Percentiles rank a stretch among this genome's conserved stretches.
phyloP scores from a whole-genome alignment of 148 eudicot species.

The Gaultheria prostrata region DNA sequence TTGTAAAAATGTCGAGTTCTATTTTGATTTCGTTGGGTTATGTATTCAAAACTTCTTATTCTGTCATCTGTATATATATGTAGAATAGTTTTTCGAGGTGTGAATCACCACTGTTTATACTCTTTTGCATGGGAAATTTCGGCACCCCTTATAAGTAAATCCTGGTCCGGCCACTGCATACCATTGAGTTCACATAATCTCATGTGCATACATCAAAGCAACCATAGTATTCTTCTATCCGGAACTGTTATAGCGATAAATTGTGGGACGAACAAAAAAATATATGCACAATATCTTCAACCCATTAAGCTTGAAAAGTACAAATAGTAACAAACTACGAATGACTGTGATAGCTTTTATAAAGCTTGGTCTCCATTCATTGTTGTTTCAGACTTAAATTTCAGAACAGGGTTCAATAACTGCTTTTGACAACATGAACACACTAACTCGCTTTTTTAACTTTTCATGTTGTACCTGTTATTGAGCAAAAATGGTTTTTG shows the following conservation, averaged over 20 bases:
- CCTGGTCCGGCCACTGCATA: too few species aligned
- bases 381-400: neutral
- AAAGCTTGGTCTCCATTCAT: neutral
- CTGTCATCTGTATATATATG: too few species aligned
- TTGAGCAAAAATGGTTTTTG: neutral
- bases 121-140: too few species aligned
- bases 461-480: neutral
- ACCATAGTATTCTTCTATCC: neutral
- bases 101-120: too few species aligned
- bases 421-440: neutral
- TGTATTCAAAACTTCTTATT: too few species aligned
- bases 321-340: neutral
- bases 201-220: neutral
- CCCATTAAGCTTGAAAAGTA: neutral
- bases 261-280: too few species aligned
- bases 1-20: too few species aligned
- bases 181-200: neutral
- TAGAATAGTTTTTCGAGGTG: too few species aligned
- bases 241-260: too few species aligned
- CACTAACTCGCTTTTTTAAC: neutral
- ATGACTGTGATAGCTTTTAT: neutral
- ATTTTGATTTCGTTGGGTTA: too few species aligned
- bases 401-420: neutral
- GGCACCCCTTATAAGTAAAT: too few species aligned
- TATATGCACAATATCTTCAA: neutral